phyloP scores from a whole-genome alignment of 2,329 filamentous ascomycete species.

The Ustulina deusta region DNA sequence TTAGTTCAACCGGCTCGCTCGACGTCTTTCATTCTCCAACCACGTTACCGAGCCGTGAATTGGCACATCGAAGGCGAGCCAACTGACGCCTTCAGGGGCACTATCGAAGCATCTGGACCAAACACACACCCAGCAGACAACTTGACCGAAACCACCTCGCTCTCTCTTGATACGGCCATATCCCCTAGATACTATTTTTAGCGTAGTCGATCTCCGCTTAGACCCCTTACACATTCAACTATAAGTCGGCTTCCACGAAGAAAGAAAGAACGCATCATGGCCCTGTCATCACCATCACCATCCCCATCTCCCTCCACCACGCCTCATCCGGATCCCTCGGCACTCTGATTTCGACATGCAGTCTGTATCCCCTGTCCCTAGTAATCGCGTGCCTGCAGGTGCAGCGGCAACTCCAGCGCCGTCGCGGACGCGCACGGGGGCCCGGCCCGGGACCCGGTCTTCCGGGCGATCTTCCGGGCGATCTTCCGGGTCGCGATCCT shows the following conservation, averaged over 20 bases:
- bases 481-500: constrained; percentile 20
- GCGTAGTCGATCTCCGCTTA: not conserved
- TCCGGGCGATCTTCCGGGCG: not conserved
- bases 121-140: not conserved
- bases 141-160: not conserved
- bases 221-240: not conserved
- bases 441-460: constrained; percentile 3
- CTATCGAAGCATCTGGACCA: constrained; percentile 8
- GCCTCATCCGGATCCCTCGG: constrained; percentile 83
- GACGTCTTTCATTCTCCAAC: constrained; percentile 18
- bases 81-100: not conserved
- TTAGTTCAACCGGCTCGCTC: not conserved
- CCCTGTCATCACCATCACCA: constrained; percentile 34
- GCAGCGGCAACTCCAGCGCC: constrained; percentile 69
- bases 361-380: constrained; percentile 84
- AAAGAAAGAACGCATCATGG: constrained; percentile 17
- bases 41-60: constrained; percentile 27
- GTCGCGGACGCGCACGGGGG: constrained; percentile 1
- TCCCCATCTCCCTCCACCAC: constrained; percentile 65
- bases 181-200: not conserved
- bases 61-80: constrained; percentile 7
- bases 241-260: constrained; percentile 21
- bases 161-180: not conserved
- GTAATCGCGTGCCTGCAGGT: constrained; percentile 86
- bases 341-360: constrained; percentile 80